Evolutionary conservation across 1,284 basidiomycete species (phyloP), one percentile per base, ranked within the genome.

Genomic region (Irpex rosettiformis): DNA sequence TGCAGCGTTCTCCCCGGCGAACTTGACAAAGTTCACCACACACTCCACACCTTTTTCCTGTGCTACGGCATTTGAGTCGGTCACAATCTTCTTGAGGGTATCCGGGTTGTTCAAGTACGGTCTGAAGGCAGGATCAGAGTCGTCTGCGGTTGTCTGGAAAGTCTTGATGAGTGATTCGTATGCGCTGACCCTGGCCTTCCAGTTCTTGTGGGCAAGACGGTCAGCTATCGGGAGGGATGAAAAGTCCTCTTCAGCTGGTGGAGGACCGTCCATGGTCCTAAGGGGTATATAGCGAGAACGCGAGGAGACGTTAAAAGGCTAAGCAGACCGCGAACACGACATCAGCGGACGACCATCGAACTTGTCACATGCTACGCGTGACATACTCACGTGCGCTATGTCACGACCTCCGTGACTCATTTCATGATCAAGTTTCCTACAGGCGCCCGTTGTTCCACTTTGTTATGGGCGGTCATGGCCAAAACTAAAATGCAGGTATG

Each of bases 1-100:
- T 51, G 89, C 88, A 55, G 91, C 88, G 51, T 82, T 87, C 77
- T 96, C 93, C 58, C 96, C 97, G 18, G 94, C 93, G 68, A 89
- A 94, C 74, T 94, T 93, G 64, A 98, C 88, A 63, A 98, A 84
- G 13, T 89, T 79, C 64, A 91, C 82, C 43, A 96, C 75, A 67
- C 93, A 90, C 74, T 97, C 91, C 21, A 97, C 82, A 33, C 92
- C 97, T 72, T 97, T 98, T 79, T 99, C 97, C 74, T 99, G 97
- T 10, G 97, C 96, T 29, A 98, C 96, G 11, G 92, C 97, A 74
- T 99, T 99, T 1, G 94, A 80, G 70, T 99, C 97, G 3, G 86
- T 86, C 40, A 80, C 91, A 70, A 96, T 93, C 75, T 89, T 95
- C 79, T 91, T 93, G 64, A 97, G 84, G 43, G 87, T 74, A 71